Percentiles rank a stretch among this genome's conserved stretches.
These are phyloP conservation scores for Hypoxylon lenormandii DNA, from an alignment of 495 filamentous ascomycete species.

Conservation along the genomic window DNA sequence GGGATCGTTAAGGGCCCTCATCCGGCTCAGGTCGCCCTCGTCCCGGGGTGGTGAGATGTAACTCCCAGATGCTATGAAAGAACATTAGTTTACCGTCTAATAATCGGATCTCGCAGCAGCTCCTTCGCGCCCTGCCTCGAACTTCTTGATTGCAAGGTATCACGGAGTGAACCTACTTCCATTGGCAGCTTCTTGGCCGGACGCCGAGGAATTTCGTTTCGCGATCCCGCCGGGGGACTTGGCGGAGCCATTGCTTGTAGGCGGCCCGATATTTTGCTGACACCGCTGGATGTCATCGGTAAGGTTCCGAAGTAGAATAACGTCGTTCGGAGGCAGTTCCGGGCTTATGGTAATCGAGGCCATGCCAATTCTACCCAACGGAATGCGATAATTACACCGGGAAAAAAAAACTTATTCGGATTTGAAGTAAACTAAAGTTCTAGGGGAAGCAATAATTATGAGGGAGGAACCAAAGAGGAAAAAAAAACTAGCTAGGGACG, in stretches of 20 bases:
- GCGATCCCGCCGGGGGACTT: conserved; percentile 12
- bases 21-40: conserved; percentile 50
- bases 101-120: conserved; percentile 11
- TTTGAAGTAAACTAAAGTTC: neutral
- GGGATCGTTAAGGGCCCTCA: conserved; percentile 68
- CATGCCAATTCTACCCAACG: conserved; percentile 43
- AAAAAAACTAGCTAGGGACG: conserved; percentile 15
- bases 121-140: conserved; percentile 19
- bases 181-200: conserved; percentile 36
- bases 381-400: conserved; percentile 9
- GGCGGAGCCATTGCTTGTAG: conserved; percentile 6
- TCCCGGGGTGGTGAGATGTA: conserved; percentile 35
- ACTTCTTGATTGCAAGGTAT: conserved; percentile 18
- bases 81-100: conserved; percentile 29
- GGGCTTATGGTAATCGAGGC: conserved; percentile 55
- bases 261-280: conserved; percentile 17
- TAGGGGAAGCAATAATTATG: conserved; percentile 12
- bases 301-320: conserved; percentile 63
- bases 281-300: conserved; percentile 51
- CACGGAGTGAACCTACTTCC: conserved; percentile 35
- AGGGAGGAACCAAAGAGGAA: conserved; percentile 7
- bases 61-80: conserved; percentile 18
- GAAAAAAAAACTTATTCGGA: no score
- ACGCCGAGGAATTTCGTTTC: conserved; percentile 12
- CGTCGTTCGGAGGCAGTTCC: conserved; percentile 63